Conservation (phyloP, 225 moss, liverwort and hornwort genomes). For the Asterella californica region DNA sequence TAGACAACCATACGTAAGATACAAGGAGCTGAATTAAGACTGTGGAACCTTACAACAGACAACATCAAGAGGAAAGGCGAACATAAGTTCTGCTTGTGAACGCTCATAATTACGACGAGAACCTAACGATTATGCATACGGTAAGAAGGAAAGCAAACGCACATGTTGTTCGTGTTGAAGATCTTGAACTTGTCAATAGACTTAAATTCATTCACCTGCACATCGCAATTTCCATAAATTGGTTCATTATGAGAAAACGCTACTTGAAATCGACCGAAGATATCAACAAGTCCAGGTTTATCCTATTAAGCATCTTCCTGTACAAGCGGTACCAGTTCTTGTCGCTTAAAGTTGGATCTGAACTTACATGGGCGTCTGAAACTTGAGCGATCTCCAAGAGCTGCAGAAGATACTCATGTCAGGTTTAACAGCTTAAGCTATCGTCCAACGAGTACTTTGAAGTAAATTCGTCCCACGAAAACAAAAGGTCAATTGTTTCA, state of each 20-base stretch:
- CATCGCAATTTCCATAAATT: neutral
- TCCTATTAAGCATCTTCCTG: no score
- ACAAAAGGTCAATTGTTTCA: neutral
- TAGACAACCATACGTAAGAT: neutral
- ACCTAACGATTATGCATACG: neutral
- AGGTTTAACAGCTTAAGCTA: neutral
- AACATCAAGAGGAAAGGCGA: neutral
- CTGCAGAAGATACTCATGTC: conserved; percentile 36
- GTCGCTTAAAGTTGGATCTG: neutral
- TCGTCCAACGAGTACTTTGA: neutral
- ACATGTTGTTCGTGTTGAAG: conserved; percentile 99
- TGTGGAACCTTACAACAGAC: neutral
- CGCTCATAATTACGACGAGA: neutral
- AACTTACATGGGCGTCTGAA: conserved; percentile 80
- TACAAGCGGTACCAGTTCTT: neutral
- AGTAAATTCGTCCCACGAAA: neutral
- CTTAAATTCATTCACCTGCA: conserved; percentile 92
- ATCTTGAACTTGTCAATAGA: conserved; percentile 99
- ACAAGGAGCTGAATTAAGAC: neutral
- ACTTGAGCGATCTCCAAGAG: conserved; percentile 99
- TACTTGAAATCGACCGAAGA: neutral
- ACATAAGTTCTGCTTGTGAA: no score
- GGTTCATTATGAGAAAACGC: no score
- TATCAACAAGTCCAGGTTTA: neutral
- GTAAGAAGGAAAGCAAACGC: conserved; percentile 8